These are phyloP conservation scores for Anisodus acutangulus DNA, from an alignment of 257 asterid species.

Conservation along the genomic window DNA sequence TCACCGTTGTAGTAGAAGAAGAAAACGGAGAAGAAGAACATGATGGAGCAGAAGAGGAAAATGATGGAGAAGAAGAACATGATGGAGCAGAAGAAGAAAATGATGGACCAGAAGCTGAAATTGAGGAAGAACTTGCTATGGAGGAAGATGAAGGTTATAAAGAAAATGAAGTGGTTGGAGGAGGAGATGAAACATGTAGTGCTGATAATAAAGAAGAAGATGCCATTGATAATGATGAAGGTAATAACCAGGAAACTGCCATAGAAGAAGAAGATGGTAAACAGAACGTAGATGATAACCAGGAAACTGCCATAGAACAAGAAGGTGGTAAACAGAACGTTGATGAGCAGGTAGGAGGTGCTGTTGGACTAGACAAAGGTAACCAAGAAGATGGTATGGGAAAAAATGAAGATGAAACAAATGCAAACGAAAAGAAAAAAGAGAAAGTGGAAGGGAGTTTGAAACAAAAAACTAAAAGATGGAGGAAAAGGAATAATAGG, in stretches of 20 bases:
- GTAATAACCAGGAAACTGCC: background rate
- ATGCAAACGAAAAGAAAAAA: conserved; percentile 33
- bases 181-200: conserved; percentile 16
- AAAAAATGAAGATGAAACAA: conserved; percentile 31
- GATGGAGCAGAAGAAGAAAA: conserved; percentile 18
- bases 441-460: conserved; percentile 47
- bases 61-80: too few species aligned
- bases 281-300: conserved; percentile 31
- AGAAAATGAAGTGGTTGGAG: conserved; percentile 28
- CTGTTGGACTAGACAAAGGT: conserved; percentile 31
- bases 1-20: conserved; percentile 30
- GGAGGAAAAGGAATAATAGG: background rate
- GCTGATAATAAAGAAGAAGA: conserved; percentile 45
- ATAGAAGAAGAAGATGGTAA: background rate
- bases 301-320: background rate
- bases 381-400: background rate
- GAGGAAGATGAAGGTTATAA: conserved; percentile 29
- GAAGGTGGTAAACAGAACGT: background rate
- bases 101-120: conserved; percentile 16
- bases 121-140: conserved; percentile 4
- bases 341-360: conserved; percentile 41
- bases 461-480: conserved; percentile 24
- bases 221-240: conserved; percentile 36
- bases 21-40: conserved; percentile 28
- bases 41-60: too few species aligned